Evolutionary conservation across 306 rosid species (phyloP), one percentile per base, ranked within the genome.

Genomic region (Quillaja saponaria): DNA sequence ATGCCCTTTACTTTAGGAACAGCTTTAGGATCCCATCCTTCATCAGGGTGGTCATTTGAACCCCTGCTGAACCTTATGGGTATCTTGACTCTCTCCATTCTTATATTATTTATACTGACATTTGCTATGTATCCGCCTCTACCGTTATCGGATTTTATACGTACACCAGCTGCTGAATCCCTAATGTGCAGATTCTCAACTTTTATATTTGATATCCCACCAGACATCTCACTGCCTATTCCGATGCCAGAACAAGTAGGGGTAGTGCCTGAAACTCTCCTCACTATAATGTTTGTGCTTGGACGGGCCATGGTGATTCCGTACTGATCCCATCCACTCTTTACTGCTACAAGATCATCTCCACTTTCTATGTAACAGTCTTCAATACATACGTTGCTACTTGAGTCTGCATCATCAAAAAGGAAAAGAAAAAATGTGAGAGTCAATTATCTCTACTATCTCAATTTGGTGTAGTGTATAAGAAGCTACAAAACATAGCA

Each of bases 211-310:
- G 95, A 85, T 40, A 89, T 78, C 60, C 99, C 99, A 38, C 99
- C 96, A 3, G 97, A 89, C 99, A 92, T 92, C 67, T 92, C 99
- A 28, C 96, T 92, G 10, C 99, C 99, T 74, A 94, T 87, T 78
- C 97, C 99, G 1, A 94, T 82, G 49, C 96, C 96, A 12, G 97
- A 94, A 69, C 99, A 89, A 21, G 95, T 94, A 10, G 99, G 97
- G 15, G 96, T 94, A 10, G 97, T 94, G 53, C 99, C 99, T 0
- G 90, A 85, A 54, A 94, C 82, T 83, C 90, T 82, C 65, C 97
- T 83, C 65, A 94, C 84, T 40, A 89, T 45, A 50, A 92, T 83
- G 51, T 92, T 89, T 47, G 90, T 66, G 79, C 96, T 85, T 0
- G 97, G 91, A 10, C 61, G 85, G 44, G 84, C 88, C 78, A 84